Base-by-base conservation (phyloP, 192 early-diverging fungal genomes). In the Coemansia aciculifera region DNA sequence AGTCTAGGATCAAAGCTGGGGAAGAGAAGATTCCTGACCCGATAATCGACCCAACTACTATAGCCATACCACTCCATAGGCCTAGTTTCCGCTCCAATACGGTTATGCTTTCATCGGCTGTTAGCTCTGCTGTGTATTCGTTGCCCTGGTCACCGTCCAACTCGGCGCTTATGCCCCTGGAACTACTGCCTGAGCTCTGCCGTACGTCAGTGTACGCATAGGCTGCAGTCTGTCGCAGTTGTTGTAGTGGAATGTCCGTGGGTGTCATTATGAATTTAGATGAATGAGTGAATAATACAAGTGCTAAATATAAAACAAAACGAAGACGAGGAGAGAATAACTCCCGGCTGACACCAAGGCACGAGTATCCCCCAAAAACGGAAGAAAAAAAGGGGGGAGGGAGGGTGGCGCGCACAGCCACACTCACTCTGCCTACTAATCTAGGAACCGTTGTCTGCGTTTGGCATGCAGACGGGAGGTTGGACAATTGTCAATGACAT, bases 1-100 rank as follows among this genome's bases (percentile, higher is more conserved):
- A 68, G 13, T 56, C 43, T 5, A 80, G 77, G 37, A 79, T 77
- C 15, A 80, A 64, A 44, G 74, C 34, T 17, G 83, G 77, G 34
- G 78, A 75, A 36, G 77, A 84, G 62, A 80, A 84, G 9, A 84
- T 75, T 3, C 77, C 83, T 1, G 77, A 80, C 32, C 83, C 83
- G 42, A 80, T 80, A 9, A 84, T 80, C n/a, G 77, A 63, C n/a
- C 83, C 83, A 21, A 76, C 59, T 5, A 84, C 83, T 8, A 84
- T 71, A 2, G 71, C 78, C 71, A 79, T 84, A 51, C 78, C 83
- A 62, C 72, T 77, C 74, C 78, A 75, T 34, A 80, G 71, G 3
- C 83, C 83, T 29, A 84, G 71, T 27, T 62, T 72, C 21, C 71
- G 67, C 64, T 79, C 74, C 59, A 84, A 67, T 63, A 40, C 71